Evolutionary conservation across 2,329 filamentous ascomycete genomes (phyloP), one percentile per base, ranked within the genome.

Genomic region (Didymella lethalis): DNA sequence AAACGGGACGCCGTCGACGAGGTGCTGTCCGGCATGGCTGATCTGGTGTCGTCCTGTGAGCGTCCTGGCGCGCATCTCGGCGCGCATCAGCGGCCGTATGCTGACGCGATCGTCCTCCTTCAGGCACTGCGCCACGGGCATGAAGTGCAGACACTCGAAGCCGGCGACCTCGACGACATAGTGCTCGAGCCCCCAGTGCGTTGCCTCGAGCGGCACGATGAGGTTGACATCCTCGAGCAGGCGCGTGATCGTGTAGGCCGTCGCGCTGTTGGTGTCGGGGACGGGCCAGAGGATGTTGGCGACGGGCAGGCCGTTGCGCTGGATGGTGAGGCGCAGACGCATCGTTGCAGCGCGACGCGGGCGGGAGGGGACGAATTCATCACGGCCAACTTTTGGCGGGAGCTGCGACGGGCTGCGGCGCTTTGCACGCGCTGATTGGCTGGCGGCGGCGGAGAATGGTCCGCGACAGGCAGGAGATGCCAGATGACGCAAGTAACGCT

Each of bases 81-180:
- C 85, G 25, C 86, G 88, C 54, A 90, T 83, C 36, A 97, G 85
- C 11, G 92, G 88, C 48, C 92, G 90, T 64, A 97, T 93, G 48
- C 90, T 93, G 55, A 97, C 86, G 75, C 93, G 87, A 69, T 97
- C 93, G 54, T 95, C 92, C 50, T 94, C 89, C 66, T 91, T 90
- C 57, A 97, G 80, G 10, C 95, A 81, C 44, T 84, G 84, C 14
- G 83, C 81, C 6, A 96, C 84, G 20, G 85, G 82, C 73, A 92
- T 89, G 69, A 92, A 98, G 78, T 97, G 94, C 56, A 97, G 79
- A 68, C 92, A 95, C 78, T 98, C 94, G 65, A 91, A 97, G 45
- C 85, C 87, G 18, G 78, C 80, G 3, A 97, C 83, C 76, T 96
- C 91, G 29, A 97, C 91, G 8, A 86, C 86, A 76, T 98, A 98